Evolutionary conservation across 2,329 filamentous ascomycete genomes (phyloP), one percentile per base, ranked within the genome.

Genomic region (Fusarium metavorans): DNA sequence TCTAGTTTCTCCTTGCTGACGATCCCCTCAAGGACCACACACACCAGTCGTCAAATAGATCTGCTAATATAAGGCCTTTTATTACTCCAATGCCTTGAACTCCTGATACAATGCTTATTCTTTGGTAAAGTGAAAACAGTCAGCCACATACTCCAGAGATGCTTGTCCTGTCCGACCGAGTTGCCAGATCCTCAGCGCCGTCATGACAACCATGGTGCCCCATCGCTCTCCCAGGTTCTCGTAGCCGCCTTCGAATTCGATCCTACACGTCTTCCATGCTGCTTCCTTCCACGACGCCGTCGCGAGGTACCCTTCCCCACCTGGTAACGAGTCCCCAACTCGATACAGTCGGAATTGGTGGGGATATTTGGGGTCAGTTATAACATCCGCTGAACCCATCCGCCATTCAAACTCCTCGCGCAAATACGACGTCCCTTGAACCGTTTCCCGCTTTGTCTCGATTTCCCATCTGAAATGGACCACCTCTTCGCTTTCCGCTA

Each of bases 291-390:
- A 74, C 5, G 72, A 74, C 14, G 68, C 71, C 50, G 60, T 75
- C 2, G 72, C 72, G 14, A 74, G 68, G 16, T 72, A 67, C 20
- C 72, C 72, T 14, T n/a, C 27, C 20, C 11, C 8, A 13, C 37
- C 37, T 5, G 39, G n/a, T 32, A 27, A 41, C 5, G 39, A n/a
- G 4, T 75, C 72, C 14, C 68, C 71, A 45, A 68, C 62, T 20
- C 68, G 72, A 18, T 69, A 75, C n/a, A 74, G 69, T 58, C 74
- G 74, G 68, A 74, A 74, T 34, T 74, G 68, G 60, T 74, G 68
- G 2, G 64, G 68, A 20, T 74, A 74, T 43, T 74, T 74, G 30
- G 72, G 48, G 16, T 74, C 72, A 4, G 59, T 41, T 41, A 62
- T 70, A 25, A 68, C 68, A 37, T 69, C 60, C 20, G 57, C 27